A percentile compares a stretch with the other conserved stretches of the same genome.
phyloP scores from a whole-genome alignment of 2,329 filamentous ascomycete species.

The Furcasterigmium furcatum region DNA sequence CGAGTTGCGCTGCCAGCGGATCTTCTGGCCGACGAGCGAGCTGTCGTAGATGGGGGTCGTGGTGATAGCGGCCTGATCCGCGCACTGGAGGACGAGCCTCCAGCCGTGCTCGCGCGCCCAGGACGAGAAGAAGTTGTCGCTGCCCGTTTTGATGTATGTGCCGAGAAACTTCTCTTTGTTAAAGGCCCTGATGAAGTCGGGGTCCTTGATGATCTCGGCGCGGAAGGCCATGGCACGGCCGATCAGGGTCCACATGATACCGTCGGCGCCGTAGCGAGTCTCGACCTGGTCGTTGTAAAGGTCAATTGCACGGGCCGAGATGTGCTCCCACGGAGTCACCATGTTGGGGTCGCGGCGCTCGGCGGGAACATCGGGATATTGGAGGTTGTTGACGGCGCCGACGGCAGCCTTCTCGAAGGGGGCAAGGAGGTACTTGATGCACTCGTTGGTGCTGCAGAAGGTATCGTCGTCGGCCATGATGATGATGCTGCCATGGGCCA shows the following conservation, averaged over 20 bases:
- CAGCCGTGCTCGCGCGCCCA: conserved; percentile 21
- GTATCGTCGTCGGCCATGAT: conserved; percentile 24
- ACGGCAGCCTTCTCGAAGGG: conserved; percentile 18
- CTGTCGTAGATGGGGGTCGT: conserved; percentile 15
- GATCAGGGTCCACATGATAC: conserved; percentile 19
- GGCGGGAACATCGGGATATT: conserved; percentile 14
- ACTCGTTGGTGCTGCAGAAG: conserved; percentile 9
- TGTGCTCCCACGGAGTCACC: conserved; percentile 22
- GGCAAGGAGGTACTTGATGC: conserved; percentile 18
- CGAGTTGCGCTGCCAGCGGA: conserved; percentile 19
- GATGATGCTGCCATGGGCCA: conserved; percentile 15
- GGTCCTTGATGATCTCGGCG: conserved; percentile 15
- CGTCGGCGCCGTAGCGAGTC: conserved; percentile 15
- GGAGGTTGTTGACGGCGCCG: conserved; percentile 15
- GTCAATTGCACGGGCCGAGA: conserved; percentile 17
- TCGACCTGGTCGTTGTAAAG: conserved; percentile 12
- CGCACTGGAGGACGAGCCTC: conserved; percentile 19
- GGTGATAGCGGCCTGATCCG: conserved; percentile 14
- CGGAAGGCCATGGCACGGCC: conserved; percentile 23
- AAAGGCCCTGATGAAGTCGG: conserved; percentile 17
- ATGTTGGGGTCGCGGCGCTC: conserved; percentile 12
- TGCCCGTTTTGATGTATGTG: conserved; percentile 15
- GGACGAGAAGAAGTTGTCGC: conserved; percentile 22
- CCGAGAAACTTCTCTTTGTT: conserved; percentile 17
- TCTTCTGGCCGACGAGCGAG: conserved; percentile 15